phyloP scores from a whole-genome alignment of 305 asterid species.

The Ruellia speciosa region DNA sequence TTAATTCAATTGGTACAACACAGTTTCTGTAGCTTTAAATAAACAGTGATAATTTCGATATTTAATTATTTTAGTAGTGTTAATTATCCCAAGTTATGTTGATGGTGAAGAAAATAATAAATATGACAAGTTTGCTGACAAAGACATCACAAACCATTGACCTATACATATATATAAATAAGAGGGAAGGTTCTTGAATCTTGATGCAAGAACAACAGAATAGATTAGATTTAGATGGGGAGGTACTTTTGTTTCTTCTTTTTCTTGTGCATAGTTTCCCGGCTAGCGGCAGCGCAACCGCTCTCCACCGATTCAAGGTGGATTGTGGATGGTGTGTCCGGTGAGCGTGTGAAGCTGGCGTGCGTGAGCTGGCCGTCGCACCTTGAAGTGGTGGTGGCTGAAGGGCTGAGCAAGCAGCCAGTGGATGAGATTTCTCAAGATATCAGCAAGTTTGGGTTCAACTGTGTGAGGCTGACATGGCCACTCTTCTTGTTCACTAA shows the following conservation, averaged over 20 bases:
- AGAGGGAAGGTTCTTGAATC: not conserved
- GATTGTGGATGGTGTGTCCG: conserved; percentile 53
- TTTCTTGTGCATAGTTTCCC: not conserved
- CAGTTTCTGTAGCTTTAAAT: too few relatives aligned
- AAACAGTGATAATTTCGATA: too few relatives aligned
- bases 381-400: conserved; percentile 76
- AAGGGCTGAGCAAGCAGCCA: conserved; percentile 80
- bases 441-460: conserved; percentile 59
- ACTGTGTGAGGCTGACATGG: conserved; percentile 95
- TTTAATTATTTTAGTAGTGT: too few relatives aligned
- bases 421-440: conserved; percentile 57
- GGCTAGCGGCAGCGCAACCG: conserved; percentile 17
- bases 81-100: too few relatives aligned
- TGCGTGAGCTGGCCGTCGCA: conserved; percentile 92
- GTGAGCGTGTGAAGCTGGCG: conserved; percentile 68
- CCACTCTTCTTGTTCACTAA: conserved; percentile 80
- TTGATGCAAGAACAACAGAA: conserved; percentile 8
- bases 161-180: too few relatives aligned
- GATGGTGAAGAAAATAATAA: too few relatives aligned
- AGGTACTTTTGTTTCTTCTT: not conserved
- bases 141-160: too few relatives aligned
- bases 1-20: too few relatives aligned
- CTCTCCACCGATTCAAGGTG: conserved; percentile 70
- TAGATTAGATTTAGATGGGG: not conserved
- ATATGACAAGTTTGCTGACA: too few relatives aligned